These are phyloP conservation scores for Diddensiella santjacobensis DNA, from an alignment of 805 yeast species.

Conservation along the genomic window DNA sequence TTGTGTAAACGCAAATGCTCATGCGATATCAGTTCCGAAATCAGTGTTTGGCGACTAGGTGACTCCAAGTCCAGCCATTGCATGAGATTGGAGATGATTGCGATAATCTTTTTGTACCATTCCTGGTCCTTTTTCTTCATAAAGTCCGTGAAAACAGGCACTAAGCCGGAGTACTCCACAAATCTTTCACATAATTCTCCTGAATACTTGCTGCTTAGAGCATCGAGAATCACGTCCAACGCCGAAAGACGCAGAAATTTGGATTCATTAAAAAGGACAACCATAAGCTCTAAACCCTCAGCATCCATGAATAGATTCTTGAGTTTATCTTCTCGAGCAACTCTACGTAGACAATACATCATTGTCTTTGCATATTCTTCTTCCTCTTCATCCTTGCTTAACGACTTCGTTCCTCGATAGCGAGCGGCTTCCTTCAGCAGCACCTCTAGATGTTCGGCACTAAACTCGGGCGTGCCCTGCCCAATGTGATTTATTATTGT, in stretches of 20 bases:
- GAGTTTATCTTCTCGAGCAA: constrained; percentile 1
- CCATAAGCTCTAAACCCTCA: constrained; percentile 24
- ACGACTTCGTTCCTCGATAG: constrained; percentile 6
- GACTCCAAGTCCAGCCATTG: constrained; percentile 17
- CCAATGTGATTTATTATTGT: background rate
- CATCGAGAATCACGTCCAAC: constrained; percentile 11
- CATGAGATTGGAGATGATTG: constrained; percentile 13
- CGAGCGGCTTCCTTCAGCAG: constrained; percentile 9
- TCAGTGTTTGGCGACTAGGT: background rate
- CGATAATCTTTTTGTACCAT: background rate
- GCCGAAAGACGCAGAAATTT: constrained; percentile 10
- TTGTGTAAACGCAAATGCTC: background rate
- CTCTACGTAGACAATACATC: constrained; percentile 6
- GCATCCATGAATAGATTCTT: constrained; percentile 13
- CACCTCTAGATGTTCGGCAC: background rate
- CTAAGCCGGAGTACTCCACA: constrained; percentile 17
- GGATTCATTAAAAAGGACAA: constrained; percentile 14
- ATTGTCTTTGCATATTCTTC: constrained; percentile 16
- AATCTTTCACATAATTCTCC: background rate
- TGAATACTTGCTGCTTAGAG: constrained; percentile 3
- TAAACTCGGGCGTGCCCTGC: background rate
- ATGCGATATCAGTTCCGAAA: background rate
- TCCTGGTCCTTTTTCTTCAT: background rate
- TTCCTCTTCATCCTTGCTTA: constrained; percentile 11
- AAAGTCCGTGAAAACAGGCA: constrained; percentile 13